Percentiles rank a stretch among this genome's conserved stretches.
Conservation (phyloP, 805 yeast genomes). For the Candida dendrica region DNA sequence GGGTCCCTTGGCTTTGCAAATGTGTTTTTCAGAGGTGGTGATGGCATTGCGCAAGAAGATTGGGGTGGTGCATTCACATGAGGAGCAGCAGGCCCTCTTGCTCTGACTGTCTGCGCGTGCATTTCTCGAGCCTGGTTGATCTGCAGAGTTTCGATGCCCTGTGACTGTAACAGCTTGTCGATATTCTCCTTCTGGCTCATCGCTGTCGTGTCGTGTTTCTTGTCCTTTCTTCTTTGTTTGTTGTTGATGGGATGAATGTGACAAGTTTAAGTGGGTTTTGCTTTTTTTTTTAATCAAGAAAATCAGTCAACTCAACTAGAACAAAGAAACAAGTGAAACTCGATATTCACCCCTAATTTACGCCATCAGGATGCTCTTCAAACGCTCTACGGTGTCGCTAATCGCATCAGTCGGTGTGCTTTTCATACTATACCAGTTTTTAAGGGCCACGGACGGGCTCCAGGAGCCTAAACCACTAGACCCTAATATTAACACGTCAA, state of each 20-base stretch:
- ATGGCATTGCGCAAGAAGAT: no score
- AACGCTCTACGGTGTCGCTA: slow-evolving; percentile 5
- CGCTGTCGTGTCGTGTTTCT: background rate
- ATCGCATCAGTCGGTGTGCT: slow-evolving; percentile 7
- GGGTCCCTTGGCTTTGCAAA: no score
- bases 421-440: slow-evolving; percentile 11
- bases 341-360: no score
- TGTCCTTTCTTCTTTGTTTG: background rate
- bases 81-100: slow-evolving; percentile 19
- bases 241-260: background rate
- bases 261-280: background rate
- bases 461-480: slow-evolving; percentile 20
- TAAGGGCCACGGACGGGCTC: slow-evolving; percentile 9
- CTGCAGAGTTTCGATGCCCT: slow-evolving; percentile 48
- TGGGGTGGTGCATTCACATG: slow-evolving; percentile 1
- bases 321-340: no score
- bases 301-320: no score
- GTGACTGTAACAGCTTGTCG: slow-evolving; percentile 1
- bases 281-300: no score
- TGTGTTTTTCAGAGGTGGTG: background rate
- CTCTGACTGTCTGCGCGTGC: slow-evolving; percentile 33
- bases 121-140: slow-evolving; percentile 58
- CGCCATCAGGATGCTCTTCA: slow-evolving; percentile 1
- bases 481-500: slow-evolving; percentile 23
- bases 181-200: slow-evolving; percentile 1